Base-by-base conservation (phyloP, 495 filamentous ascomycete species). In the Daldinia loculata region DNA sequence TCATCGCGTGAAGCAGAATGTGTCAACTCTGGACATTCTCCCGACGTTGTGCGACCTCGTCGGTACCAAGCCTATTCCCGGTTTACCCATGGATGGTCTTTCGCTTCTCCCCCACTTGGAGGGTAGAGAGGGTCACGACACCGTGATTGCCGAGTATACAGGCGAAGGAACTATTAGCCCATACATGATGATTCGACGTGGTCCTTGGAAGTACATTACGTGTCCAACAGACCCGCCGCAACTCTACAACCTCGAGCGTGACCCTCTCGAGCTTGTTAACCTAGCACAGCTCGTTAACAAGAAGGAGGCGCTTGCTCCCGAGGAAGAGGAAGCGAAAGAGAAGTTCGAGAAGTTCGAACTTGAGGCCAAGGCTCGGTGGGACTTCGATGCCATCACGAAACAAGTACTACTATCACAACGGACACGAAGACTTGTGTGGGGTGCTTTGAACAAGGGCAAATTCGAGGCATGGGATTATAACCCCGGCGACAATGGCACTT, bases 111-210 rank as follows among this genome's bases (percentile, higher is more conserved):
- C 91, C 12, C 89, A 93, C 72, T 80, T 96, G 26, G 82, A 89
- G 34, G 90, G 88, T 12, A 79, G 80, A 9, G 80, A 85, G 4
- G 86, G 88, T 19, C 83, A 84, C 67, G 92, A 97, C 69, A 92
- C 89, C 11, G 93, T 93, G 22, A 90, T 93, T 72, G 92, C 91
- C 61, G 93, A 97, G 79, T 97, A 96, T 79, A 93, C 92, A 77
- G 93, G 91, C 19, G 93, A 97, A 79, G 93, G 93, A 50, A 95
- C 93, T 3, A 85, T 94, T 64, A 88, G 90, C 5, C 93, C 93
- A 0, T 83, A 94, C n/a, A 90, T 95, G 81, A 97, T 97, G 93
- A 96, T 97, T 75, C 87, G 88, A 32, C 89, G 91, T 50, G 93
- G 92, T 11, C 81, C 81, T 50, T 95, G 90, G 90, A 97, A 97